phyloP scores from a whole-genome alignment of 2,329 filamentous ascomycete species.

The Plectosphaerella cucumerina region DNA sequence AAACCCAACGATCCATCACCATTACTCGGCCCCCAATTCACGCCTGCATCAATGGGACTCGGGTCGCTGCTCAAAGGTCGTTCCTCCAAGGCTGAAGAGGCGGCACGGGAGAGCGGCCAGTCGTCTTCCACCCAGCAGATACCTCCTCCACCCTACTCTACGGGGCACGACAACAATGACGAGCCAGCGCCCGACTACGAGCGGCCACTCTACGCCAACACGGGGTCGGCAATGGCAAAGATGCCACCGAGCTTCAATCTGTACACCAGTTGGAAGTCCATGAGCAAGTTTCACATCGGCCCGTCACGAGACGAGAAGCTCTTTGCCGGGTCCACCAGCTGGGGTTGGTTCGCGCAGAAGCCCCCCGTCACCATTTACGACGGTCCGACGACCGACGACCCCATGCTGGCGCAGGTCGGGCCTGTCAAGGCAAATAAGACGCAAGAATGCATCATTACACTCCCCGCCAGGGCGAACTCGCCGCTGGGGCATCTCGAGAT shows the following conservation, averaged over 20 bases:
- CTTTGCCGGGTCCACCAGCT: constrained; percentile 2
- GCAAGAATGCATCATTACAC: constrained; percentile 2
- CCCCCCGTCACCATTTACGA: constrained; percentile 5
- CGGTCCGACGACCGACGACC: constrained; percentile 2
- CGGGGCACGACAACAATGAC: neutral
- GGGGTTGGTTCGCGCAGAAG: constrained; percentile 4
- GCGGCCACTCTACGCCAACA: neutral
- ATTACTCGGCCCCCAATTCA: neutral
- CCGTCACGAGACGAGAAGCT: constrained; percentile 1
- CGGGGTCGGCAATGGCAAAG: neutral
- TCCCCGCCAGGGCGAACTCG: neutral
- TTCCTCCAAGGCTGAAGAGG: neutral
- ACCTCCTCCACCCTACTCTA: neutral
- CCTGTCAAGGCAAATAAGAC: neutral
- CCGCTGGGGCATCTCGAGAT: neutral
- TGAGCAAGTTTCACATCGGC: constrained; percentile 4
- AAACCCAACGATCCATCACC: neutral
- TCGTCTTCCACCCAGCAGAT: neutral
- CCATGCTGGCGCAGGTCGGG: constrained; percentile 2
- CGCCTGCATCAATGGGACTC: neutral
- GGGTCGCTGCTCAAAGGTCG: neutral
- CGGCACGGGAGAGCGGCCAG: neutral
- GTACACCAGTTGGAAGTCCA: constrained; percentile 8
- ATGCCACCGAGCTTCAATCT: constrained; percentile 7
- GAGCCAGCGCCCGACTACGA: neutral